Evolutionary conservation across 495 filamentous ascomycete genomes (phyloP).

Genomic region (Friedmanniomyces endolithicus): DNA sequence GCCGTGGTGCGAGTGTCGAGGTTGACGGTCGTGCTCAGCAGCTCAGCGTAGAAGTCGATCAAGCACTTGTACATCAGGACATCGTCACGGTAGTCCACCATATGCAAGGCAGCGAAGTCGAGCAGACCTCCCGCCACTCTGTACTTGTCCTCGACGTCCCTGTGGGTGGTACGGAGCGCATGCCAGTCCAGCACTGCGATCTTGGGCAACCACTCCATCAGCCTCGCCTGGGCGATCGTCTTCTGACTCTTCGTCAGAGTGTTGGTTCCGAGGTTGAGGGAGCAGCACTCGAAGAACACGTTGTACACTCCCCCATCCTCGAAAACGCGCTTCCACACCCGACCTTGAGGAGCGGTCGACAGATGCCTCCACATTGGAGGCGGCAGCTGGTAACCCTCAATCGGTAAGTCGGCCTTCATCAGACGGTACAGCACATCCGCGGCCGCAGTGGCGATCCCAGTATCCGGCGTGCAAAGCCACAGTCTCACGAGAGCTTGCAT

Average conservation of each 20-base stretch:
- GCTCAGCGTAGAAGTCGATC: constrained; percentile 52
- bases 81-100: constrained; percentile 60
- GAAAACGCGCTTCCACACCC: constrained; percentile 63
- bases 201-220: constrained; percentile 58
- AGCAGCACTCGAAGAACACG: constrained; percentile 50
- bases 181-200: constrained; percentile 53
- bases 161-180: constrained; percentile 44
- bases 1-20: background rate
- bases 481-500: constrained; percentile 49
- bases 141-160: constrained; percentile 48
- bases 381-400: constrained; percentile 22
- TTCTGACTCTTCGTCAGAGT: constrained; percentile 47
- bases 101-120: constrained; percentile 58
- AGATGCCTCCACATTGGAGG: constrained; percentile 25
- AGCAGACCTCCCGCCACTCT: constrained; percentile 45
- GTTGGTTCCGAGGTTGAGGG: constrained; percentile 31
- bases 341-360: constrained; percentile 43
- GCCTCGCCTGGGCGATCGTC: constrained; percentile 64
- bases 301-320: constrained; percentile 53
- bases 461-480: constrained; percentile 60
- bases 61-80: constrained; percentile 68
- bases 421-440: constrained; percentile 54
- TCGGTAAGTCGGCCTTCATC: constrained; percentile 48
- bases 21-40: constrained; percentile 21
- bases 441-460: constrained; percentile 61